Conservation (phyloP, 2,329 filamentous ascomycete genomes). For the Curvularia sp. region DNA sequence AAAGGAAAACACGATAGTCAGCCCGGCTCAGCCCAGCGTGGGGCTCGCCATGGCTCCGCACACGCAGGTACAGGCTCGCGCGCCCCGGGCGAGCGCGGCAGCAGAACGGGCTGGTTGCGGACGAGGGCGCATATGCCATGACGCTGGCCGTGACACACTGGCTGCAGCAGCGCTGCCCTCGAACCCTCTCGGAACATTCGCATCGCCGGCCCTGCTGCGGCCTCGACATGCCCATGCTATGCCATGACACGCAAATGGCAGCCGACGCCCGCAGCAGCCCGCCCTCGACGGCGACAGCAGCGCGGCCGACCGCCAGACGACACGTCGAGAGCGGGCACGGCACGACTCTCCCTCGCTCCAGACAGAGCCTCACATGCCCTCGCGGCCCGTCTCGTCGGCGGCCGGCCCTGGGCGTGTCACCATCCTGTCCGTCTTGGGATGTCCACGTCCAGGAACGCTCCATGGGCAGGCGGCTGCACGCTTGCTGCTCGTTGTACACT, state of each 20-base stretch:
- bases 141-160: slow-evolving; percentile 40
- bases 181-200: slow-evolving; percentile 33
- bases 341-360: no score
- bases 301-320: no score
- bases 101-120: slow-evolving; percentile 16
- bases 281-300: no score
- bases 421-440: slow-evolving; percentile 41
- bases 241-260: no score
- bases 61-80: background rate
- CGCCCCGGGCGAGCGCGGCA: background rate
- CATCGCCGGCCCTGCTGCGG: slow-evolving; percentile 47
- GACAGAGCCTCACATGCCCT: background rate
- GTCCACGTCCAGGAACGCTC: slow-evolving; percentile 28
- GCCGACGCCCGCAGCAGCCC: no score
- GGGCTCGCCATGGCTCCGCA: background rate
- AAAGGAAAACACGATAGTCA: background rate
- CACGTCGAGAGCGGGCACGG: no score
- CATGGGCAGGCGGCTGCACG: slow-evolving; percentile 31
- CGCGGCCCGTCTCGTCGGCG: slow-evolving; percentile 30
- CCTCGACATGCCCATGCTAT: slow-evolving; percentile 49
- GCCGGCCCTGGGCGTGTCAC: slow-evolving; percentile 40
- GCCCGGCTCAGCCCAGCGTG: background rate
- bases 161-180: slow-evolving; percentile 28
- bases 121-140: slow-evolving; percentile 30
- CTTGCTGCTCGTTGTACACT: slow-evolving; percentile 40